These are phyloP conservation scores for Zymoseptoria tritici DNA, from an alignment of 2,329 filamentous ascomycete genomes.

Conservation along the genomic window DNA sequence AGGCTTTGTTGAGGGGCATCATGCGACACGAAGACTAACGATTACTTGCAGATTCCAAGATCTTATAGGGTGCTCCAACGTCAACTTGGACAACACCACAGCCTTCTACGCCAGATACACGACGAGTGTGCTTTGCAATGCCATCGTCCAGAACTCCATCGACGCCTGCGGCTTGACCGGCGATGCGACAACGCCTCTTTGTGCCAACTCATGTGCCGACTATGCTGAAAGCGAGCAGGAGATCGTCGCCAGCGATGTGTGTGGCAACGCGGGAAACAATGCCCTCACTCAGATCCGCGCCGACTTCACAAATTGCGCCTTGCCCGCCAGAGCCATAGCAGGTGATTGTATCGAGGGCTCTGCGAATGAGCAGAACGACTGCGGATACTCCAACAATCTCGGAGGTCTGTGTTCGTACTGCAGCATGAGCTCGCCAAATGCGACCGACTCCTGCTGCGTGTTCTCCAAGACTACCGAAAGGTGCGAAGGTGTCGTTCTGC, in stretches of 20 bases:
- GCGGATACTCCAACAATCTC: conserved; percentile 68
- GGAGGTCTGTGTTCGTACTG: conserved; percentile 83
- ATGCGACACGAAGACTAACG: conserved; percentile 25
- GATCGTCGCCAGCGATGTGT: conserved; percentile 70
- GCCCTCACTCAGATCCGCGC: conserved; percentile 74
- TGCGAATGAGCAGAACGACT: conserved; percentile 76
- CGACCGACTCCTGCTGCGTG: conserved; percentile 91
- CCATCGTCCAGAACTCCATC: conserved; percentile 85
- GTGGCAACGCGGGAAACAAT: conserved; percentile 55
- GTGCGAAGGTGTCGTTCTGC: conserved; percentile 71
- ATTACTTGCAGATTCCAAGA: conserved; percentile 60
- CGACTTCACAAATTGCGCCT: conserved; percentile 83
- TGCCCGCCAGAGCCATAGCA: conserved; percentile 72
- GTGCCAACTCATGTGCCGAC: conserved; percentile 81
- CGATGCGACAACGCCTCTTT: conserved; percentile 65
- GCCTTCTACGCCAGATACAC: conserved; percentile 90
- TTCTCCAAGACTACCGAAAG: conserved; percentile 65
- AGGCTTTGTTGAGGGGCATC: conserved; percentile 28
- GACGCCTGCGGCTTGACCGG: conserved; percentile 57
- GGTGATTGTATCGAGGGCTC: conserved; percentile 66
- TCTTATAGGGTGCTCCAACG: conserved; percentile 69
- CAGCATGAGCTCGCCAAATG: conserved; percentile 71
- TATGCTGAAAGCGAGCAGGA: conserved; percentile 84
- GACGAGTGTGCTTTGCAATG: conserved; percentile 84
- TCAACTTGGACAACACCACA: conserved; percentile 71